Evolutionary conservation across 73 alveolate species (phyloP).

Genomic region (Paramecium octaurelia): DNA sequence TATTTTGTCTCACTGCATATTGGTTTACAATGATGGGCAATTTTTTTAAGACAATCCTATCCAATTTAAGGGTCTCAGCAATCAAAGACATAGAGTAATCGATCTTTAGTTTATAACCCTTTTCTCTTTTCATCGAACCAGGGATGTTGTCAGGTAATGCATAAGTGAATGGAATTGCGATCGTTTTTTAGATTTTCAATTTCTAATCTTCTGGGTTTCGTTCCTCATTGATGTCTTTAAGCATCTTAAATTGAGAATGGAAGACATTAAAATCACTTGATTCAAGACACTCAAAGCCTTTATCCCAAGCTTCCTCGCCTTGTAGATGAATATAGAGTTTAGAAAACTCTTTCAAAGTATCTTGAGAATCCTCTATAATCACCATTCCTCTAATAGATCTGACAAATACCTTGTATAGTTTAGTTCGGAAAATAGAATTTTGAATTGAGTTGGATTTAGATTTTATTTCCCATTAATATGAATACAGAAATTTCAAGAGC

Average conservation of each 20-base stretch:
- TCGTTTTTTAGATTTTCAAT: neutral
- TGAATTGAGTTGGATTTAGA: neutral
- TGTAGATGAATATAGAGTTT: neutral
- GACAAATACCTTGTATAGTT: neutral
- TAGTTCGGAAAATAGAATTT: neutral
- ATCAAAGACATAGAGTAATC: neutral
- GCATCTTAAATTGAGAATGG: neutral
- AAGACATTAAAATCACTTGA: neutral
- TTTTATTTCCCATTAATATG: constrained; percentile 2
- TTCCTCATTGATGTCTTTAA: neutral
- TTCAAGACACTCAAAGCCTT: neutral
- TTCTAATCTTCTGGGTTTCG: neutral
- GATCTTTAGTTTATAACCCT: neutral
- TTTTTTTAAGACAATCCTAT: neutral
- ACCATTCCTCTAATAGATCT: neutral
- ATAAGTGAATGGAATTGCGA: neutral
- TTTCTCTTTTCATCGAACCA: neutral
- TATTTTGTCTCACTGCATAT: neutral
- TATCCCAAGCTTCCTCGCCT: neutral
- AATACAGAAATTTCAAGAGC: constrained; percentile 50
- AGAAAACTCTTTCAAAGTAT: neutral
- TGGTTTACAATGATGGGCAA: neutral
- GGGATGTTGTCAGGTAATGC: neutral
- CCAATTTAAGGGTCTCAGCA: neutral
- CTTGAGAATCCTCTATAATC: neutral